phyloP scores from a whole-genome alignment of 2,329 filamentous ascomycete genomes.

The Rosellinia necatrix region DNA sequence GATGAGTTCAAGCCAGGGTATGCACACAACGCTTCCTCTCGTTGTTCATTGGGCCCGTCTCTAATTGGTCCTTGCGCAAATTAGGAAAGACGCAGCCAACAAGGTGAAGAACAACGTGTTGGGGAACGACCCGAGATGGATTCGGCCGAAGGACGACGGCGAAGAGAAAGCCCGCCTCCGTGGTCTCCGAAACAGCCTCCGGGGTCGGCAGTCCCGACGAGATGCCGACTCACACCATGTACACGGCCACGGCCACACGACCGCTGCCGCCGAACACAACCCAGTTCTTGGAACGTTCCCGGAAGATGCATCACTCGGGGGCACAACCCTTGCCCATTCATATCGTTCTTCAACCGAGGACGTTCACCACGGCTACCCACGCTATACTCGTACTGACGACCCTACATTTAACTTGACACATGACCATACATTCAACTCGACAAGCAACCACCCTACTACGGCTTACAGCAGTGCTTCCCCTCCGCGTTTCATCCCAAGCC shows the following conservation, averaged over 20 bases:
- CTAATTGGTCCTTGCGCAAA: slow-evolving; percentile 13
- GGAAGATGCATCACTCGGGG: slow-evolving; percentile 31
- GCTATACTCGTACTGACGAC: not conserved
- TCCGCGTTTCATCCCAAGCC: slow-evolving; percentile 10
- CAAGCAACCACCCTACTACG: not conserved
- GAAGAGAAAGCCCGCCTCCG: slow-evolving; percentile 57
- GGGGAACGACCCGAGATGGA: slow-evolving; percentile 63
- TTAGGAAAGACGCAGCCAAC: slow-evolving; percentile 61
- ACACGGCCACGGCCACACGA: too few relatives aligned
- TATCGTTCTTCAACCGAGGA: slow-evolving; percentile 33
- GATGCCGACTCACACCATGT: slow-evolving; percentile 35
- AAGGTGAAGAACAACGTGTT: slow-evolving; percentile 62
- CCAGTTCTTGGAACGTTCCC: slow-evolving; percentile 22
- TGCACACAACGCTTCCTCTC: slow-evolving; percentile 26
- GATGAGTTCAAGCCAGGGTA: slow-evolving; percentile 54
- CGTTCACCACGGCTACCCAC: slow-evolving; percentile 6
- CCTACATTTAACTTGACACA: slow-evolving; percentile 12
- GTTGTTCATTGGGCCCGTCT: slow-evolving; percentile 3
- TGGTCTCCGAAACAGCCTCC: slow-evolving; percentile 44
- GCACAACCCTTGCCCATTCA: slow-evolving; percentile 33
- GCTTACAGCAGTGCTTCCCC: not conserved
- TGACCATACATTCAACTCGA: not conserved
- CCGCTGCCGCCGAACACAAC: not conserved
- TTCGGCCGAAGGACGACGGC: slow-evolving; percentile 55
- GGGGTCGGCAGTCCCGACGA: slow-evolving; percentile 36